Evolutionary conservation across 176 grass and related monocot genomes (phyloP), one percentile per base, ranked within the genome.

Genomic region (Eragrostis curvula): DNA sequence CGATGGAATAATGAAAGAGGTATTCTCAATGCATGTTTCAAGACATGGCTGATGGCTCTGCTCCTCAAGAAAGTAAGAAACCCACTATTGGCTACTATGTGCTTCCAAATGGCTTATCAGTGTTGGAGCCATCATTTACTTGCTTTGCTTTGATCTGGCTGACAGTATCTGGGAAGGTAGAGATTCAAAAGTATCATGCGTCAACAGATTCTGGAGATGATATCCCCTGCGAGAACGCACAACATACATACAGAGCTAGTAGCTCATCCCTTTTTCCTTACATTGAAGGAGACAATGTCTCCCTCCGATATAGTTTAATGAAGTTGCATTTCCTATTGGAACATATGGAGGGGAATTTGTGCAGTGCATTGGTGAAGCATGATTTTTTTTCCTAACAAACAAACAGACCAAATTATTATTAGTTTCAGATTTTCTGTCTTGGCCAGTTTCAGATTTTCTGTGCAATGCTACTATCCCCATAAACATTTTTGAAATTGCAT

Each of bases 401-500:
- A 85, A 28, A 29, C 0, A 25, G 36, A 55, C 12, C 72, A 94
- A 80, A 85, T 90, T 86, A 56, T 72, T 90, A 51, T 92, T 13
- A 83, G 71, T 83, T 29, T 74, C 80, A 75, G 81, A 27, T 60
- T 73, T 74, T 49, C 76, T 50, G 46, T 48, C 44, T 44, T 67
- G 20, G 47, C 63, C 92, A 20, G n/a, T 89, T 76, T 94, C 83
- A 70, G 63, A 85, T 89, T 87, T 97, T 40, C 41, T 91, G 74
- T 71, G 80, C 81, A 90, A 94, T 87, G 84, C 79, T 61, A 87
- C 80, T 58, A 51, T 79, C 16, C 92, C 92, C 20, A 80, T 91
- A 70, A 97, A 85, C 83, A 80, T 94, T 85, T 90, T 89, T 49
- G 92, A 97, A 94, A 83, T 92, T 73, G 88, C 90, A 81, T 92